Percentiles rank a stretch among this genome's conserved stretches.
These are phyloP conservation scores for Epichloe typhina DNA, from an alignment of 2,329 filamentous ascomycete genomes.

Conservation along the genomic window DNA sequence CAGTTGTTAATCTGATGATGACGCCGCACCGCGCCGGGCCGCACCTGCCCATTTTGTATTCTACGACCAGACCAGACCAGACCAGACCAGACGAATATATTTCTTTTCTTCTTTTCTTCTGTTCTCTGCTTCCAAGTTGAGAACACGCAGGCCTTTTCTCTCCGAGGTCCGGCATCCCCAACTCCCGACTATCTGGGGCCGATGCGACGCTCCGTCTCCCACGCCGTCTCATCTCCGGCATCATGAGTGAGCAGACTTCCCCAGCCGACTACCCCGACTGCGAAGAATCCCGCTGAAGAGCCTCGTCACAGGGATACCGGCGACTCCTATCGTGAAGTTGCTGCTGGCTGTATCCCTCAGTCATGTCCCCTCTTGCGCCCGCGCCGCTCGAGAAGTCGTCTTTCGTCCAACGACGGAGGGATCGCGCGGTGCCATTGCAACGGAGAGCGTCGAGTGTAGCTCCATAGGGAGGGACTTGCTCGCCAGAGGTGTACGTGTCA, in stretches of 20 bases:
- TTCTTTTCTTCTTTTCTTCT: too few species aligned
- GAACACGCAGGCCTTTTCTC: neutral
- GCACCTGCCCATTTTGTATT: too few species aligned
- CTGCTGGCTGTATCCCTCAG: conserved; percentile 2
- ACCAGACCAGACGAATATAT: too few species aligned
- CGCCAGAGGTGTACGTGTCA: conserved; percentile 29
- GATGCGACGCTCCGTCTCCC: neutral
- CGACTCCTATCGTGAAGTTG: neutral
- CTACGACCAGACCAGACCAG: too few species aligned
- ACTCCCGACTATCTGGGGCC: neutral
- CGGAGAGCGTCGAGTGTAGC: conserved; percentile 57
- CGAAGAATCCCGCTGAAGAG: neutral
- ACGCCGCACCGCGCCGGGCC: too few species aligned
- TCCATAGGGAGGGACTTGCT: conserved; percentile 53
- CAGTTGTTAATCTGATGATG: too few species aligned
- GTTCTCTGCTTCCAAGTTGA: too few species aligned
- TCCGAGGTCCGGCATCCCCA: neutral
- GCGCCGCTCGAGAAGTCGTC: conserved; percentile 10
- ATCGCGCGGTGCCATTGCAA: conserved; percentile 51
- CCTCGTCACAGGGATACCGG: neutral
- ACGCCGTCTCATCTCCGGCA: neutral
- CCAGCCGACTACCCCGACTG: too few species aligned
- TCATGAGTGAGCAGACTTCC: neutral
- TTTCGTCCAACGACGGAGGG: conserved; percentile 10
- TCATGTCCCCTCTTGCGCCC: conserved; percentile 5